Evolutionary conservation across 192 early-diverging fungal species (phyloP), one percentile per base, ranked within the genome.

Genomic region (Podila epigama): DNA sequence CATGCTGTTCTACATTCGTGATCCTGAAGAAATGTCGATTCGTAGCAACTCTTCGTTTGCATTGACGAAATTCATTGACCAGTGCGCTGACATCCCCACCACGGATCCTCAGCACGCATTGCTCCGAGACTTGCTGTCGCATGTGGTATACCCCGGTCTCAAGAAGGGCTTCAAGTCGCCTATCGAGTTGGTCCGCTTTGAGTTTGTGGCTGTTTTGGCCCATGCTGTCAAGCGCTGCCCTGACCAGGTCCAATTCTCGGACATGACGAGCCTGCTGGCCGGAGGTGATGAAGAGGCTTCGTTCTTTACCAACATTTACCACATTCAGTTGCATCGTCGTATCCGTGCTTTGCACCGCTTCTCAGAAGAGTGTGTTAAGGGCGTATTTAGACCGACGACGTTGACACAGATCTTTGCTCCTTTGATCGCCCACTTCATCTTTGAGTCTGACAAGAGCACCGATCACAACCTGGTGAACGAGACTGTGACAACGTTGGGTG

Each of bases 301-400:
- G 60, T 96, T 99, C 82, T 99, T 98, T 75, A 90, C 87, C 79
- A 99, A 99, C 70, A 88, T 98, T 58, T 87, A 94, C 63, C 98
- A 99, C 66, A 89, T 99, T 62, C 98, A 99, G 84, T 81, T 92
- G 18, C 98, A 99, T 77, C 91, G 98, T 63, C 94, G 98, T 58
- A 68, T 92, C 8, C 88, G 94, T 55, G 93, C 97, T 1, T 63
- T 98, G 60, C 83, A 85, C 48, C 88, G 95, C 20, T 84, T 99
- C 63, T 81, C 87, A 29, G 85, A 85, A 58, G 83, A 79, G 42
- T 79, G 72, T 7, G 72, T 68, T 2, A 70, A 61, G 32, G 87
- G 85, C 6, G 62, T 66, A 10, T 78, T 95, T 39, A 65, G 69
- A 11, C 51, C 83, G 18, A 50, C 79, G 3, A 87, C 84, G 37